Evolutionary conservation across 2,329 filamentous ascomycete species (phyloP), one percentile per base, ranked within the genome.

Genomic region (Aspergillus sp.): DNA sequence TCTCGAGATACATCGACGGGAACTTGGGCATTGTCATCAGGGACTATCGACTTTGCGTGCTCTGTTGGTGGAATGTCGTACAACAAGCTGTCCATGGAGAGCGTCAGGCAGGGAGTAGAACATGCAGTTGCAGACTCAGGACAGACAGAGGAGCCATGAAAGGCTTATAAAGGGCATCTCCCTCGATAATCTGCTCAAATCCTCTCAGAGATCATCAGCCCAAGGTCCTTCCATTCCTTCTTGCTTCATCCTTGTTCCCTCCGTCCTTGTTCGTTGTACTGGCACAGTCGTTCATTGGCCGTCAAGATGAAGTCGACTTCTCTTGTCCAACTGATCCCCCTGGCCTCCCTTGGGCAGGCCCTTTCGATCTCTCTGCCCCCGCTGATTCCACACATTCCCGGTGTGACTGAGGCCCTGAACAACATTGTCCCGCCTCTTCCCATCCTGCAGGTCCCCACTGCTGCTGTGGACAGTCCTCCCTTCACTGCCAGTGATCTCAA

Each of bases 391-490:
- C 70, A 72, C 11, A 85, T 86, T 58, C 83, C 83, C 0, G 83
- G 84, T 24, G 80, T 87, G 12, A 86, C 83, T 4, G 82, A 83
- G 64, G 79, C 81, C 39, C 68, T 87, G n/a, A 71, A 73, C 11
- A 73, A 72, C 20, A 77, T 80, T 47, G 78, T 76, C 4, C 80
- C 81, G 39, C 83, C 84, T 11, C 71, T 86, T 24, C 84, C 84
- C 4, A 81, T 87, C 55, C 71, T 87, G 11, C 84, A 86, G 65
- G 54, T 83, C 4, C 84, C 84, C 2, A 84, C 81, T n/a, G 84
- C 53, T 13, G 45, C 53, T 7, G 7, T 55, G 9, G 53, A 55
- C 26, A 55, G 53, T 18, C 53, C 84, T 48, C 80, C 84, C 0
- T 85, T 85, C 59, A 75, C 73, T 11, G 73, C 77, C 3, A 82